Percentiles rank a stretch among this genome's conserved stretches.
Conservation (phyloP, 441 rosid species). For the Euphorbia schlechtendalii region DNA sequence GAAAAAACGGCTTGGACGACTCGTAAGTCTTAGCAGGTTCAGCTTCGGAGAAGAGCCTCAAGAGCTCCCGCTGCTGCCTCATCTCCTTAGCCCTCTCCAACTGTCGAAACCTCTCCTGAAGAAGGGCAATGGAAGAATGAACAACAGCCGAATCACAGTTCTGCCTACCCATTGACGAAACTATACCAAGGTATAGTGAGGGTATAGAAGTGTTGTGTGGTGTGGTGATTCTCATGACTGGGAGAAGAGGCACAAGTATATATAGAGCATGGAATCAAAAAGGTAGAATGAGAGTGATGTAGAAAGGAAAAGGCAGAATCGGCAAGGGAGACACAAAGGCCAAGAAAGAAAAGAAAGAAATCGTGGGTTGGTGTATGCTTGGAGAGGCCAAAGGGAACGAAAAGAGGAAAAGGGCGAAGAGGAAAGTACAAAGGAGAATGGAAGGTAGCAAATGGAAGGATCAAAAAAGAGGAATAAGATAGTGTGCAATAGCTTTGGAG, state of each 20-base stretch:
- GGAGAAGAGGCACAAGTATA: neutral
- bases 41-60: slow-evolving; percentile 22
- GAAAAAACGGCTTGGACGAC: slow-evolving; percentile 21
- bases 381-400: too few relatives aligned
- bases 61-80: slow-evolving; percentile 32
- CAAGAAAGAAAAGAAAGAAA: too few relatives aligned
- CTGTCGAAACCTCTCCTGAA: slow-evolving; percentile 41
- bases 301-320: slow-evolving; percentile 12
- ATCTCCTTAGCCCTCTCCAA: slow-evolving; percentile 39
- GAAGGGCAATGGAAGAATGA: slow-evolving; percentile 36
- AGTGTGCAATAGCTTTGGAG: slow-evolving; percentile 23
- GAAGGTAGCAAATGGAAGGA: slow-evolving; percentile 31
- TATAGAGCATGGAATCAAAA: slow-evolving; percentile 2
- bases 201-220: slow-evolving; percentile 4
- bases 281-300: slow-evolving; percentile 2
- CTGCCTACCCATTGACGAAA: slow-evolving; percentile 28
- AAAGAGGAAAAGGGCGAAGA: slow-evolving; percentile 17
- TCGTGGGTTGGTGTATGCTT: too few relatives aligned
- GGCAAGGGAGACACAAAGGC: slow-evolving; percentile 14
- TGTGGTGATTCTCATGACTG: slow-evolving; percentile 1
- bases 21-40: slow-evolving; percentile 19
- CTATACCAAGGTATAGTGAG: slow-evolving; percentile 13
- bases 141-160: slow-evolving; percentile 19
- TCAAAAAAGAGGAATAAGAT: slow-evolving; percentile 25
- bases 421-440: slow-evolving; percentile 18